Evolutionary conservation across 768 basidiomycete genomes (phyloP), one percentile per base, ranked within the genome.

Genomic region (Lyophyllum semitale): DNA sequence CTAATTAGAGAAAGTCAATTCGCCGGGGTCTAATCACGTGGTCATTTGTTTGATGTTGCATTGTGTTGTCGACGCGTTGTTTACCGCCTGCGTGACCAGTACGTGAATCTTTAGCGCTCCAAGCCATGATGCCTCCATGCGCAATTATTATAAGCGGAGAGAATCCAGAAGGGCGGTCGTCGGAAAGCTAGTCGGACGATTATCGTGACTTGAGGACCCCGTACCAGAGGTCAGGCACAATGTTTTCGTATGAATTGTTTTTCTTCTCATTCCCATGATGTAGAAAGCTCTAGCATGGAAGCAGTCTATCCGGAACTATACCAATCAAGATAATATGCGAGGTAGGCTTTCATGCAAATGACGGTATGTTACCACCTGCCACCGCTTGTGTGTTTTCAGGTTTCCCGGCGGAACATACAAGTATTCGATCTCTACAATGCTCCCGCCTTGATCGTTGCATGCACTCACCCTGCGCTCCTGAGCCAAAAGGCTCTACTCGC

Each of bases 341-440:
- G 85, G 84, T 80, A 22, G 6, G 52, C n/a, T n/a, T n/a, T n/a
- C n/a, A n/a, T 48, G 6, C 17, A 6, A 6, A 5, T 38, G 9
- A n/a, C 5, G 17, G 5, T 4, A 38, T n/a, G n/a, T 18, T 15
- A 18, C 15, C 37, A n/a, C n/a, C 5, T 22, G 5, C 27, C 37
- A 23, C 15, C 37, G 22, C 23, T 29, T 22, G 44, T 8, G 30
- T 23, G 26, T 44, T 7, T 3, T 41, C 15, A 88, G 88, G 89
- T 6, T 88, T 84, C 59, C 90, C 90, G 0, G 71, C 75, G 3
- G 77, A 78, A 89, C 58, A 83, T 87, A 45, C 87, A 91, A 68
- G 87, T 83, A 6, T 91, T 79, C 64, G 89, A 91, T 61, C 65
- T 91, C 13, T 91, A 91, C 74, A 87, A 89, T 69, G 80, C 84